Base-by-base conservation (phyloP, 1,284 basidiomycete species). In the Tylopilus sp. region DNA sequence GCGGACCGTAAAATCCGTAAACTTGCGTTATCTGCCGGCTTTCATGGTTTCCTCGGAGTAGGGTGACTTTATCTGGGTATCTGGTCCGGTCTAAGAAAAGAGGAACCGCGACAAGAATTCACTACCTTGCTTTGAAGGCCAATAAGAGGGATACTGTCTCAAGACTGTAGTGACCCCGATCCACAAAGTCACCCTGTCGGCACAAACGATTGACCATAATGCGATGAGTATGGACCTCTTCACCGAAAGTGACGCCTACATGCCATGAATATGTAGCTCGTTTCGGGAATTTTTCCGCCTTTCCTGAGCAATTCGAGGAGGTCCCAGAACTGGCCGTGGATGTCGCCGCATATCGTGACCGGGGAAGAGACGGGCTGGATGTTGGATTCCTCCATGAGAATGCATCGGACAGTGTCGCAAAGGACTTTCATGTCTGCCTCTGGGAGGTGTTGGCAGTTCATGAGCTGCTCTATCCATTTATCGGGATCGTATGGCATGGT, bases 231-330 rank as follows among this genome's bases (percentile, higher is more conserved):
- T 47, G 43, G 49, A 39, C 25, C 39, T 40, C 44, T 48, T 37
- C 29, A 46, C 19, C 38, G 35, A 49, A 48, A 60, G 58, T 43
- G 52, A 62, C 41, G 46, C 74, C 67, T 77, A 85, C 82, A 75
- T 79, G 89, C 93, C 95, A 98, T 98, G 68, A 98, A 97, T 53
- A 98, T 92, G 69, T 98, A 98, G 62, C 90, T 92, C 53, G 92
- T 97, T 52, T 85, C 86, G 3, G 92, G 92, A 0, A 90, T 81
- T 59, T 83, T 81, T 6, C 95, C 96, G 8, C 95, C 96, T 54
- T 92, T 89, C 58, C 92, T 73, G 59, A 98, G 75, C 30, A 98
- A 75, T 73, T 98, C 94, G 16, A 95, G 73, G 19, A 97, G 75
- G 65, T 97, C 93, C 92, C 92, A 97, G 67, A 97, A 94, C 69